phyloP scores from a whole-genome alignment of 2,329 filamentous ascomycete genomes.

The Penicillium sp. region DNA sequence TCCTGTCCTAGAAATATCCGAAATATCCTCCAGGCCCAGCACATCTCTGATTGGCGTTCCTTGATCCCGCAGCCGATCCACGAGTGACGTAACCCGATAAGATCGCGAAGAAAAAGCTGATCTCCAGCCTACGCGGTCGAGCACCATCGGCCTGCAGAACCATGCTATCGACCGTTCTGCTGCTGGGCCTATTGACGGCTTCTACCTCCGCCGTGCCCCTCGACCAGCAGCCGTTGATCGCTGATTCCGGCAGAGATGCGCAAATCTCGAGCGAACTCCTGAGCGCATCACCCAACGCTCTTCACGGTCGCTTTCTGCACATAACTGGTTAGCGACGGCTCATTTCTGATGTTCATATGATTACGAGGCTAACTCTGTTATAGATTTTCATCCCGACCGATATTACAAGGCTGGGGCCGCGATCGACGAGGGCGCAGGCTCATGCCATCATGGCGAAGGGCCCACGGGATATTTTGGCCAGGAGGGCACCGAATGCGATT shows the following conservation, averaged over 20 bases:
- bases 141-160: background rate
- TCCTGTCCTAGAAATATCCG: background rate
- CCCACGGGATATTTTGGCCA: constrained; percentile 76
- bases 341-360: background rate
- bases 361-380: background rate
- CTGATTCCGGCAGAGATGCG: constrained; percentile 2
- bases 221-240: constrained; percentile 13
- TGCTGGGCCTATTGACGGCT: constrained; percentile 14
- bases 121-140: background rate
- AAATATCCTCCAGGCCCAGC: too few species aligned
- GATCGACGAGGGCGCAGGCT: constrained; percentile 51
- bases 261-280: constrained; percentile 2
- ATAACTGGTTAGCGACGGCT: constrained; percentile 28
- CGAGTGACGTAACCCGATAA: constrained; percentile 7
- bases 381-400: constrained; percentile 87
- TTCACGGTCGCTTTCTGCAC: constrained; percentile 35
- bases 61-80: background rate
- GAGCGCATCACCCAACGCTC: constrained; percentile 10
- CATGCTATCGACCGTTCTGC: constrained; percentile 16
- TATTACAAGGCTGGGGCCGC: constrained; percentile 78
- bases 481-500: constrained; percentile 83
- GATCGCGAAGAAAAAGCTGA: background rate
- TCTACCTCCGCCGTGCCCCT: constrained; percentile 13
- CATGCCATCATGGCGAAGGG: constrained; percentile 76
- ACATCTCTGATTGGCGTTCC: constrained; percentile 1